Base-by-base conservation (phyloP, 495 filamentous ascomycete genomes). In the Aspergillus steynii region DNA sequence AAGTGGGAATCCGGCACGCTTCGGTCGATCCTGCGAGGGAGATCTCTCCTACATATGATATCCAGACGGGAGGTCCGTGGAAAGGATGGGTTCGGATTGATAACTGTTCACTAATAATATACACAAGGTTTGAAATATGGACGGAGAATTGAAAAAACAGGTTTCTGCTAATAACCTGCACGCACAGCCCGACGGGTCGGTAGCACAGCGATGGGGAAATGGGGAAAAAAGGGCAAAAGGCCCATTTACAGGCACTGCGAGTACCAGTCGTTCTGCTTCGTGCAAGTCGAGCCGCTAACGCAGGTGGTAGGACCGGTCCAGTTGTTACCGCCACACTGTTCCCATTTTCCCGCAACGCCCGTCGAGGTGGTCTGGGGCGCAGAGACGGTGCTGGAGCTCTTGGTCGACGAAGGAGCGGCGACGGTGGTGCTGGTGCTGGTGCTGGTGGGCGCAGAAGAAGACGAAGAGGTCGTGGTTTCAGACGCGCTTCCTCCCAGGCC, bases 261-360 rank as follows among this genome's bases (percentile, higher is more conserved):
- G 57, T 82, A 82, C 49, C 65, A 82, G 31, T 77, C 64, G 57
- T 71, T 77, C 64, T 61, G 51, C 58, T 72, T 67, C 42, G 66
- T 67, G 66, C 77, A 81, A 50, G 70, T 77, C 29, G 67, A 75
- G 2, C 68, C 69, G 53, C 68, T 74, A 7, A 48, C 75, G 53
- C 83, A 86, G 14, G 70, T 73, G 1, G 77, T 83, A 53, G 78
- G 68, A 6, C 83, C 83, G 4, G 69, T 77, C 65, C 72, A 85
- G n/a, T 71, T 69, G 12, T 29, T 52, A 0, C 83, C 83, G 50
- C 82, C 82, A 51, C 83, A 85, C 65, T 86, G 83, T 4, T 65
- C 68, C 65, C 51, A 53, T 34, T 53, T 53, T 5, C n/a, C 8
- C 55, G 53, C 31, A 46, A 37, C 34, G 46, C 14, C 12, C 28